A percentile compares a stretch with the other conserved stretches of the same genome.
Conservation (phyloP, 2,329 filamentous ascomycete species). For the Claviceps fusiformis region DNA sequence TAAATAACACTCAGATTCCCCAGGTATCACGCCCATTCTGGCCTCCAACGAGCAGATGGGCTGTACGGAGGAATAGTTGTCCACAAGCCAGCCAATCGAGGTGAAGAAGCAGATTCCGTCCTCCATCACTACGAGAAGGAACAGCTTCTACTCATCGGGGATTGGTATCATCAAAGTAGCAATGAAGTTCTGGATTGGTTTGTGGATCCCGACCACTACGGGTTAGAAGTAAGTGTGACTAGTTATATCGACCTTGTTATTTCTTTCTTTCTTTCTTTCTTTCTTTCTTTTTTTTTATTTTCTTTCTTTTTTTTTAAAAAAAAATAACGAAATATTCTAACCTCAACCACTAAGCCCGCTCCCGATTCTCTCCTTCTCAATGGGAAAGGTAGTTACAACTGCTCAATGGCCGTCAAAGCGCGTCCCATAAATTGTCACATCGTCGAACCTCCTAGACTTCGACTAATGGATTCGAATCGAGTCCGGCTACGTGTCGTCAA, state of each 20-base stretch:
- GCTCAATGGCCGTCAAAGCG: slow-evolving; percentile 10
- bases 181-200: slow-evolving; percentile 14
- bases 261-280: not conserved
- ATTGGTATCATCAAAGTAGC: slow-evolving; percentile 25
- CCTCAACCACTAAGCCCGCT: slow-evolving; percentile 21
- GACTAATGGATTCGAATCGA: slow-evolving; percentile 3
- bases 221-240: slow-evolving; percentile 7
- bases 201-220: slow-evolving; percentile 12
- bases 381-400: slow-evolving; percentile 15
- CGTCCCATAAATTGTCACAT: slow-evolving; percentile 7
- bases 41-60: slow-evolving; percentile 27
- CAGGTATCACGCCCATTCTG: slow-evolving; percentile 50
- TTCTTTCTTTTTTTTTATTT: not conserved
- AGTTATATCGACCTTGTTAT: not conserved
- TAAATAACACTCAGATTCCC: not conserved
- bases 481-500: slow-evolving; percentile 10
- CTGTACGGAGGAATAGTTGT: slow-evolving; percentile 16
- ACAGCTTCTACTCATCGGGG: slow-evolving; percentile 23
- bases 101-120: slow-evolving; percentile 10
- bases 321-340: not conserved
- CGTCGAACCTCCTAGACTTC: slow-evolving; percentile 4
- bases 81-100: slow-evolving; percentile 20
- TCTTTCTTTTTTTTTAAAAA: slow-evolving; percentile 11
- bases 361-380: slow-evolving; percentile 28
- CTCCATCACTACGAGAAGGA: slow-evolving; percentile 17